phyloP scores from a whole-genome alignment of 139 green algal species.

The Auxenochlorella pyrenoidosa region DNA sequence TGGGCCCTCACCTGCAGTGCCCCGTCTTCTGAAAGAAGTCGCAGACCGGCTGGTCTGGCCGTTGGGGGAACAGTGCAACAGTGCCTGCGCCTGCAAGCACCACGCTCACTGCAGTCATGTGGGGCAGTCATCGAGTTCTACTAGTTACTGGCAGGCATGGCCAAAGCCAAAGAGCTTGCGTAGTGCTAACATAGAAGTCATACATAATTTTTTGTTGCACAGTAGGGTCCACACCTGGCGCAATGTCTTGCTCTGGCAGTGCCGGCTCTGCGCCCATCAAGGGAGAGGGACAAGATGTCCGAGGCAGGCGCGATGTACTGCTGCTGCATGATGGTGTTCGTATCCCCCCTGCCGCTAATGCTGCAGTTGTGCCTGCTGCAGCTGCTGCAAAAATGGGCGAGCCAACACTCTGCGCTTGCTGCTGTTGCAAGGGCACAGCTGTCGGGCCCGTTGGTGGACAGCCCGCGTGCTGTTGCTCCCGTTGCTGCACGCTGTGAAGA shows the following conservation, averaged over 20 bases:
- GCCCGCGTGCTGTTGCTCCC: not conserved
- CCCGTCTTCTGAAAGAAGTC: conserved; percentile 94
- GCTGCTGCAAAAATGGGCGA: not conserved
- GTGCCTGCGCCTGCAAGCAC: conserved; percentile 30
- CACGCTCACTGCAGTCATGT: conserved; percentile 3
- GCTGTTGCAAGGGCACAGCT: not conserved
- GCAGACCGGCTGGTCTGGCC: conserved; percentile 76
- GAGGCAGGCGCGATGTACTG: not conserved
- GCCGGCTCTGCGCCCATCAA: not conserved
- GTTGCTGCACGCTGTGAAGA: not conserved
- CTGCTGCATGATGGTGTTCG: not conserved
- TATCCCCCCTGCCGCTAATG: not conserved
- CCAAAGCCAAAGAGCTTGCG: not conserved
- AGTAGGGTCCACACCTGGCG: not conserved
- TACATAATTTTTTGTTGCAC: not conserved
- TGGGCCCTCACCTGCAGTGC: conserved; percentile 66
- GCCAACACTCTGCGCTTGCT: not conserved
- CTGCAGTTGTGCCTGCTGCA: not conserved
- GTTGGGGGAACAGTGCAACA: conserved; percentile 65
- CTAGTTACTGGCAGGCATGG: too few relatives aligned
- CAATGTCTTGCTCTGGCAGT: conserved; percentile 14
- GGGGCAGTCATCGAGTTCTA: too few relatives aligned
- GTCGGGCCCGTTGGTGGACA: not conserved
- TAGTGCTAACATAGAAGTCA: not conserved
- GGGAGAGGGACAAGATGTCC: not conserved